Base-by-base conservation (phyloP, 2,329 filamentous ascomycete genomes). In the Chaetomiaceae sp. region DNA sequence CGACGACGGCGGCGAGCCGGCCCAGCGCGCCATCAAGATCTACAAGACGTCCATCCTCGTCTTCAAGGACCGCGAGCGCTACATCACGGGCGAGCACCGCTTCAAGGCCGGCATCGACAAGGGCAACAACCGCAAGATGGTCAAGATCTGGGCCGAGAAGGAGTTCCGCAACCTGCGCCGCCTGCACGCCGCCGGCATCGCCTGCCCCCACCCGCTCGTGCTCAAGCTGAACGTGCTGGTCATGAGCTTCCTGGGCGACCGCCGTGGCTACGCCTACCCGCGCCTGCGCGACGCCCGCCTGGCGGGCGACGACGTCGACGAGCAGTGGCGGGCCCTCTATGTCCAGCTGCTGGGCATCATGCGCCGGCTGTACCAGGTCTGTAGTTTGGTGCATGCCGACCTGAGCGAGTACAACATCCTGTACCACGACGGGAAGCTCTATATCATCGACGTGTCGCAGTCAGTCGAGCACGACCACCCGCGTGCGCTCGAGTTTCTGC, bases 21-120 rank as follows among this genome's bases (percentile, higher is more conserved):
- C 82, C 1, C 88, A 95, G 60, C 81, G 88, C 39, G 93, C 93
- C 11, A 89, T 97, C 73, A 98, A 98, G 70, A 88, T 98, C 41
- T 98, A 98, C 79, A 98, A 98, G 76, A 98, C 93, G 7, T 86
- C 87, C 45, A 98, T 98, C 54, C 72, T 98, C 26, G 89, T 94
- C 19, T 98, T 98, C 80, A 97, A 97, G 70, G 93, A 98, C 68
- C 80, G 93, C 48, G 90, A 96, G 68, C 85, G 89, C 60, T 98
- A 98, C 67, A 93, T 98, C 52, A 86, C 85, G 1, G 93, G 93
- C 55, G 93, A 98, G 68, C 89, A 90, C 68, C 78, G 93, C 19
- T 98, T 98, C 73, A 81, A 88, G 57, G 77, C 82, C 51, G 91
- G 91, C 40, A 93, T 91, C 63, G 93, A 91, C 69, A 97, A 96